phyloP scores from a whole-genome alignment of 1,139 yeast species.

The Suhomyces atakaporum region DNA sequence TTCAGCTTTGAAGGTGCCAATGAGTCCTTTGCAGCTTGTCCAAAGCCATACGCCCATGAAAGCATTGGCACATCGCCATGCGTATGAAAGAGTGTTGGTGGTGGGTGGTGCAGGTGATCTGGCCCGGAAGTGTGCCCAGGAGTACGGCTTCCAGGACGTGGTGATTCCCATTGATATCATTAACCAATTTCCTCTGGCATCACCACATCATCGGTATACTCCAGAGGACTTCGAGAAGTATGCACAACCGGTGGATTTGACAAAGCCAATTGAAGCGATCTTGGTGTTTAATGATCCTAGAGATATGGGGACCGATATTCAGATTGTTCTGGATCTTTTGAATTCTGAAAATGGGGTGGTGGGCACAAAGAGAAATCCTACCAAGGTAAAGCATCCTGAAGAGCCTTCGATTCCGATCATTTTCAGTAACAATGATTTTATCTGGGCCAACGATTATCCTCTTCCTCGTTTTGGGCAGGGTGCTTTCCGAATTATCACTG shows the following conservation, averaged over 20 bases:
- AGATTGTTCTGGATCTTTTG: constrained; percentile 71
- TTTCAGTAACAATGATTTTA: constrained; percentile 83
- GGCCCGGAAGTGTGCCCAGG: constrained; percentile 68
- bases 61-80: constrained; percentile 47
- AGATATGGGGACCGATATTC: constrained; percentile 86
- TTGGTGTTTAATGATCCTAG: constrained; percentile 90
- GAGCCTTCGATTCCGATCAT: constrained; percentile 75
- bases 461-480: constrained; percentile 93
- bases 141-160: constrained; percentile 81
- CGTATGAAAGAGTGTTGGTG: constrained; percentile 66
- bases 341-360: constrained; percentile 63
- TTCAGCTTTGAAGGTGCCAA: constrained; percentile 46
- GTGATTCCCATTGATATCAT: constrained; percentile 77
- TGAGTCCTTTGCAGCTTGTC: constrained; percentile 68
- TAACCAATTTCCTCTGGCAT: constrained; percentile 53
- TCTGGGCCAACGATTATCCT: constrained; percentile 86
- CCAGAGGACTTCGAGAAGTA: constrained; percentile 47
- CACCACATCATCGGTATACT: constrained; percentile 71
- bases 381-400: constrained; percentile 15
- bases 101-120: constrained; percentile 81
- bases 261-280: constrained; percentile 68
- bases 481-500: constrained; percentile 69
- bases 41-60: constrained; percentile 93
- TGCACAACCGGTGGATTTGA: constrained; percentile 37
- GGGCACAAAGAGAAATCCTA: constrained; percentile 56